Percentiles rank a stretch among this genome's conserved stretches.
phyloP scores from a whole-genome alignment of 2,329 filamentous ascomycete genomes.

The Myotisia sp. region DNA sequence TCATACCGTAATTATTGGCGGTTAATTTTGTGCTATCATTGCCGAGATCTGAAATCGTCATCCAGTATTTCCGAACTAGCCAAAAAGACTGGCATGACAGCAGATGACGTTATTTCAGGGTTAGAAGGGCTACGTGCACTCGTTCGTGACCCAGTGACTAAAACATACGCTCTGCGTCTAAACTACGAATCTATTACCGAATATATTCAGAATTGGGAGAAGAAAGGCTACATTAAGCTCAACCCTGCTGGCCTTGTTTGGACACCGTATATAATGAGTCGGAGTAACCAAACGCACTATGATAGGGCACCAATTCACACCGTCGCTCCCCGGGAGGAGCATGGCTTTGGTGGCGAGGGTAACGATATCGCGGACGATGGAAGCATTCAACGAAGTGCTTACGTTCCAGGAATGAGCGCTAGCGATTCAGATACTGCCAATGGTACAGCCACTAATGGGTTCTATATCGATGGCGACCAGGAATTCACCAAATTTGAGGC shows the following conservation, averaged over 20 bases:
- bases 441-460: conserved; percentile 3
- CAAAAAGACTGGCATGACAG: conserved; percentile 82
- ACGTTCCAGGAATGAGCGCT: conserved; percentile 12
- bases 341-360: conserved; percentile 29
- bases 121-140: conserved; percentile 80
- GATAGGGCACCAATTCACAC: conserved; percentile 73
- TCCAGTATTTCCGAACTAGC: conserved; percentile 47
- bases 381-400: conserved; percentile 3
- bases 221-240: conserved; percentile 74
- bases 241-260: conserved; percentile 70
- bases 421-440: conserved; percentile 6
- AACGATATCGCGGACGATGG: conserved; percentile 12
- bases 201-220: conserved; percentile 79
- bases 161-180: conserved; percentile 75
- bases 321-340: conserved; percentile 73
- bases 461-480: too few relatives aligned
- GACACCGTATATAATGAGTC: conserved; percentile 95
- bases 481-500: conserved; percentile 7
- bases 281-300: conserved; percentile 66
- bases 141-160: conserved; percentile 76
- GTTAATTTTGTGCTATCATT: conserved; percentile 68
- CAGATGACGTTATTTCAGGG: conserved; percentile 89
- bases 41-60: conserved; percentile 49
- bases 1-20: conserved; percentile 98
- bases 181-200: conserved; percentile 74